A percentile compares a stretch with the other conserved stretches of the same genome.
phyloP scores from a whole-genome alignment of 768 basidiomycete genomes.

The Pleurotus pulmonarius region DNA sequence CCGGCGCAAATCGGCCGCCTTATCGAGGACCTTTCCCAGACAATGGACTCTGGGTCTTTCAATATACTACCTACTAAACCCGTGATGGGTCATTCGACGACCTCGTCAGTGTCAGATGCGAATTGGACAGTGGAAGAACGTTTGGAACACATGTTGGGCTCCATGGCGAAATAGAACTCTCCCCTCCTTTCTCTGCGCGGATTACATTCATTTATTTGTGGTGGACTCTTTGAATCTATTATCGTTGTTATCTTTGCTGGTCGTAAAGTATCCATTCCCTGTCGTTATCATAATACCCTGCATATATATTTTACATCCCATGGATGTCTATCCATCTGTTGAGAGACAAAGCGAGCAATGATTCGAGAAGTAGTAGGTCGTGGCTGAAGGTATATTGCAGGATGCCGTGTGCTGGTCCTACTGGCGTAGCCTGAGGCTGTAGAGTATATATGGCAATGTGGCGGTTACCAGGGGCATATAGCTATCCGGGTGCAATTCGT shows the following conservation, averaged over 20 bases:
- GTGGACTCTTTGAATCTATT: conserved; percentile 18
- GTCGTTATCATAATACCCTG: conserved; percentile 3
- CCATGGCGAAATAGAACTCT: conserved; percentile 25
- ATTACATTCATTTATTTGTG: conserved; percentile 15
- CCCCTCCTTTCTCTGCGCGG: conserved; percentile 17
- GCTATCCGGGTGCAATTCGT: conserved; percentile 23
- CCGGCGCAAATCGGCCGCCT: conserved; percentile 78
- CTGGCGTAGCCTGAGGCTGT: conserved; percentile 45
- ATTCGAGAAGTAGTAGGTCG: conserved; percentile 57
- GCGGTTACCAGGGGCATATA: conserved; percentile 43
- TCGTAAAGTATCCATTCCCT: conserved; percentile 5
- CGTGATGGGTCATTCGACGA: conserved; percentile 45
- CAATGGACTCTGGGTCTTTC: conserved; percentile 80
- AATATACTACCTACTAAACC: conserved; percentile 52
- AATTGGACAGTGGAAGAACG: conserved; percentile 78
- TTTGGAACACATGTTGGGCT: conserved; percentile 66
- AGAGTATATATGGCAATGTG: conserved; percentile 59
- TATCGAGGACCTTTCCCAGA: conserved; percentile 79
- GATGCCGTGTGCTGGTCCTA: conserved; percentile 63
- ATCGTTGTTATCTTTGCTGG: conserved; percentile 10
- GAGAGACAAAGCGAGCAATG: conserved; percentile 61
- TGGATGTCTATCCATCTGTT: conserved; percentile 73
- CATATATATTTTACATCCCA: conserved; percentile 32
- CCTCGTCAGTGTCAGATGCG: conserved; percentile 63
- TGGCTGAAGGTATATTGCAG: conserved; percentile 63